phyloP scores from a whole-genome alignment of 2,329 filamentous ascomycete genomes.

The Talaromyces sp. region DNA sequence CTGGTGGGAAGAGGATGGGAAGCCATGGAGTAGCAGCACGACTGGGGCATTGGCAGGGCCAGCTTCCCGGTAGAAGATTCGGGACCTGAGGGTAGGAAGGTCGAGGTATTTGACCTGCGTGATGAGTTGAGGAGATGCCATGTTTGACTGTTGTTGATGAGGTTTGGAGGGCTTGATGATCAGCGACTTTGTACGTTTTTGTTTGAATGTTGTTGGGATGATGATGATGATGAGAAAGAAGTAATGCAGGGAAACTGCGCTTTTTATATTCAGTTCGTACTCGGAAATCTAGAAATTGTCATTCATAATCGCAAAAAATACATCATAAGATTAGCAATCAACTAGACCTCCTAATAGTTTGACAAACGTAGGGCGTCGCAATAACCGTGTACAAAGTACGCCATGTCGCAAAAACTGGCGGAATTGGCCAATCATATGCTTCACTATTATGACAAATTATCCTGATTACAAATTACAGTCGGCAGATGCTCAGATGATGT shows the following conservation, averaged over 20 bases:
- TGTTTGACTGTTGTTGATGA: background rate
- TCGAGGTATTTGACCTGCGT: background rate
- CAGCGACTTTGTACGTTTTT: background rate
- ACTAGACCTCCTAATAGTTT: background rate
- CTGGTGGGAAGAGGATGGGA: constrained; percentile 48
- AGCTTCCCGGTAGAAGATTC: constrained; percentile 43
- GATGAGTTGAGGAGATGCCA: background rate
- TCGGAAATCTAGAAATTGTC: too few relatives aligned
- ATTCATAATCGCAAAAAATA: background rate
- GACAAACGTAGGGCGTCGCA: background rate
- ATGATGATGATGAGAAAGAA: background rate
- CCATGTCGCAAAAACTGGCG: background rate
- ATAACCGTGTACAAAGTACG: background rate
- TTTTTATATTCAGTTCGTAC: background rate
- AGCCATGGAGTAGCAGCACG: constrained; percentile 50
- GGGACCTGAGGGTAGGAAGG: constrained; percentile 14
- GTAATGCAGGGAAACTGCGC: background rate
- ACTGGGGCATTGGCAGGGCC: constrained; percentile 36
- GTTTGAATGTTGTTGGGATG: background rate
- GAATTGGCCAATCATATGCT: background rate
- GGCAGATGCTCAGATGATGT: background rate
- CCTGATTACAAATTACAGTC: background rate
- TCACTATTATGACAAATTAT: background rate
- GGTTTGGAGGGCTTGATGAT: background rate
- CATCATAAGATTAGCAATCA: background rate